Evolutionary conservation across 768 basidiomycete genomes (phyloP).

Genomic region (Leucogyrophana mollusca): DNA sequence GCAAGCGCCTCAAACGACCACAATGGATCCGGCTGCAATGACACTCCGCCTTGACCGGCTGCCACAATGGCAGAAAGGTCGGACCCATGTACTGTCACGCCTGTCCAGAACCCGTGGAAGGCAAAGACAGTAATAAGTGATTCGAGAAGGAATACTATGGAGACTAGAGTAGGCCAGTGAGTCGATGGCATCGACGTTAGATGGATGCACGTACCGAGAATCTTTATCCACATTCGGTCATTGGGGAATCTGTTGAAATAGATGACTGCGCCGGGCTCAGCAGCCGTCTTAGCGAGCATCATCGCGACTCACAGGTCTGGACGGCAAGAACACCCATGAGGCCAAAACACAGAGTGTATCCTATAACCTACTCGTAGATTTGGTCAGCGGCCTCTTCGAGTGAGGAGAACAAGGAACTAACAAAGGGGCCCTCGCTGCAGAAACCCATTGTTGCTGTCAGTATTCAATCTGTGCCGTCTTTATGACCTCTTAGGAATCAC

Average conservation of each 20-base stretch:
- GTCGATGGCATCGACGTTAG: not conserved
- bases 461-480: no score
- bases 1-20: slow-evolving; percentile 7
- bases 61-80: slow-evolving; percentile 11
- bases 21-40: slow-evolving; percentile 5
- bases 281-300: no score
- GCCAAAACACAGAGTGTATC: slow-evolving; percentile 13
- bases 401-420: not conserved
- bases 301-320: slow-evolving; percentile 10
- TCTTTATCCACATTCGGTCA: slow-evolving; percentile 11
- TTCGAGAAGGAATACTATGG: slow-evolving; percentile 14
- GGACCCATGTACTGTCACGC: not conserved
- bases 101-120: slow-evolving; percentile 14
- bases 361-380: slow-evolving; percentile 7
- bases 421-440: slow-evolving; percentile 12
- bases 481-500: no score
- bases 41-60: not conserved
- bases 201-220: slow-evolving; percentile 8
- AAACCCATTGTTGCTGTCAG: no score
- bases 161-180: slow-evolving; percentile 7
- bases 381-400: not conserved
- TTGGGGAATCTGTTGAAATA: slow-evolving; percentile 17
- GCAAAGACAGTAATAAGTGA: slow-evolving; percentile 8
- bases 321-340: slow-evolving; percentile 14
- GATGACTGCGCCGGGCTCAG: slow-evolving; percentile 8